Conservation (phyloP, 1,284 basidiomycete genomes). For the Moniliophthora roreri region DNA sequence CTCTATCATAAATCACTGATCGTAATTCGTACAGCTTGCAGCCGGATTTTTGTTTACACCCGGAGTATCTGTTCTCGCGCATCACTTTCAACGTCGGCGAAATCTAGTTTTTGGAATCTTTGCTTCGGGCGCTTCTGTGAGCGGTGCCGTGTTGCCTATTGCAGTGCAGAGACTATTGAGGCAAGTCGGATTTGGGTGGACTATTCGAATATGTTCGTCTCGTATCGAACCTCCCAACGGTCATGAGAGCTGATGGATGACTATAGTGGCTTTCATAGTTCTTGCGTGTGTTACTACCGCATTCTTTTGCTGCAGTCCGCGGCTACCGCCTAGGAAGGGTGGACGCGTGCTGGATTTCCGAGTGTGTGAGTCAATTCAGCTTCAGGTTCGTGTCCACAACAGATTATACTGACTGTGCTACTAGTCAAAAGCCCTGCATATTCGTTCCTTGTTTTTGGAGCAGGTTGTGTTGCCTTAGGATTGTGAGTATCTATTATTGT, state of each 20-base stretch:
- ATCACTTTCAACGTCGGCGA: constrained; percentile 18
- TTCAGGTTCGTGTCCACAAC: no score
- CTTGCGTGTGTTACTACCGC: constrained; percentile 16
- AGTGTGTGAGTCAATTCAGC: constrained; percentile 16
- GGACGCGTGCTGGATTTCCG: constrained; percentile 17
- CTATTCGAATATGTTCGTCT: constrained; percentile 18
- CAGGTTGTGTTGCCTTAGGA: constrained; percentile 14
- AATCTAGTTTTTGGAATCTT: constrained; percentile 21
- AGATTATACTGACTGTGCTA: background rate
- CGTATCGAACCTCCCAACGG: background rate
- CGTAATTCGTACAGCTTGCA: constrained; percentile 12
- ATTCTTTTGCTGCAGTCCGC: constrained; percentile 17
- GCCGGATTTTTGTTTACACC: constrained; percentile 20
- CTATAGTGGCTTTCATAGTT: constrained; percentile 20
- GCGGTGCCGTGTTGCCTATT: constrained; percentile 20
- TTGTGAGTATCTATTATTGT: constrained; percentile 6
- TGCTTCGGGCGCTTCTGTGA: constrained; percentile 18
- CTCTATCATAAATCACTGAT: background rate
- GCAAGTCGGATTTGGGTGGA: constrained; percentile 20
- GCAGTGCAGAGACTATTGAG: constrained; percentile 17
- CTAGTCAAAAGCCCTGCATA: constrained; percentile 18
- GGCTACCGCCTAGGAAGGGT: constrained; percentile 17
- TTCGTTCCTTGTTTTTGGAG: constrained; percentile 18
- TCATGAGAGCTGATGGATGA: background rate
- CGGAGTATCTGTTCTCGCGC: constrained; percentile 17